phyloP scores from a whole-genome alignment of 257 asterid genomes.

The Primulina eburnea region DNA sequence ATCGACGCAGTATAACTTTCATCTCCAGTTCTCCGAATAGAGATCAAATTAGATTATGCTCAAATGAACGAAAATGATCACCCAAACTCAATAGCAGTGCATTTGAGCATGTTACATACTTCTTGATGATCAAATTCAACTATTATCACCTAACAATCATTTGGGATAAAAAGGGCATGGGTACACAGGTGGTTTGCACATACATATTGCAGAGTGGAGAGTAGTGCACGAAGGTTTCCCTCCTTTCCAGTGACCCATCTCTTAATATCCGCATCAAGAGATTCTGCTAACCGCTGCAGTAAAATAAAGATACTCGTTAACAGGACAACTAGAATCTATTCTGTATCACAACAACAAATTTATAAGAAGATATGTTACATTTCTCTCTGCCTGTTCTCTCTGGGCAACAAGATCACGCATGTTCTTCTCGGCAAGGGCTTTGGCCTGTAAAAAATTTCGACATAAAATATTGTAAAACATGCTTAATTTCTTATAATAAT shows the following conservation, averaged over 20 bases:
- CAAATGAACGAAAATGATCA: not conserved
- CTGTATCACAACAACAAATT: not conserved
- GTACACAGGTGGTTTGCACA: constrained; percentile 19
- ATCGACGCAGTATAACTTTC: not conserved
- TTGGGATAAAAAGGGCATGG: not conserved
- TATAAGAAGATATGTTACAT: constrained; percentile 43
- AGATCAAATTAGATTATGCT: not conserved
- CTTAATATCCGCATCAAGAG: constrained; percentile 90
- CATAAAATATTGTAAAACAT: not conserved
- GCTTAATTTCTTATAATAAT: not conserved
- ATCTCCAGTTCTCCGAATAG: not conserved
- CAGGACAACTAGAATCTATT: not conserved
- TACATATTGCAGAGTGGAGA: constrained; percentile 96
- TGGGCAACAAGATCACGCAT: constrained; percentile 84
- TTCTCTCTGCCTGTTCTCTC: constrained; percentile 97
- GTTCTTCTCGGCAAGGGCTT: constrained; percentile 97
- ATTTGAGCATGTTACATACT: not conserved
- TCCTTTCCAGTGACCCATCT: constrained; percentile 97
- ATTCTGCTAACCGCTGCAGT: constrained; percentile 86
- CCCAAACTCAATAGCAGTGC: not conserved
- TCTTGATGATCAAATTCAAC: constrained; percentile 14
- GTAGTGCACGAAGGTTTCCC: constrained; percentile 93
- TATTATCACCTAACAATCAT: constrained; percentile 11
- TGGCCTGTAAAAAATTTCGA: constrained; percentile 53
- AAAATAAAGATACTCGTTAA: constrained; percentile 21